Evolutionary conservation across 139 green algal genomes (phyloP).

Genomic region (Asterochloris erici): DNA sequence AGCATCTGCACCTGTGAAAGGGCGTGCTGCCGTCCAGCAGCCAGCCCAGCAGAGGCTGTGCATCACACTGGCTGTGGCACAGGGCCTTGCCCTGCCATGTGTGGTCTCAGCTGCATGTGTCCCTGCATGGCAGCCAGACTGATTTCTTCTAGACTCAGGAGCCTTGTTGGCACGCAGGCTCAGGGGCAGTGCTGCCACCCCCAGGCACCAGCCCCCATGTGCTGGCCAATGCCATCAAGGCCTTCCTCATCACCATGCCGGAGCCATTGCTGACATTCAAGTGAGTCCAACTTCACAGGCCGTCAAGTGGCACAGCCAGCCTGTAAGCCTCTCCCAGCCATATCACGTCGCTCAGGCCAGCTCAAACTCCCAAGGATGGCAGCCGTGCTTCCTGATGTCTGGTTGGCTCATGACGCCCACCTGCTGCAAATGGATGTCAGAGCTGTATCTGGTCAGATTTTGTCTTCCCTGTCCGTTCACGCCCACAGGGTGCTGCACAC

Average conservation of each 20-base stretch:
- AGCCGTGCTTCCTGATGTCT: background rate
- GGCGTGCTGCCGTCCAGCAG: no score
- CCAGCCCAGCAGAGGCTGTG: no score
- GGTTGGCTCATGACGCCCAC: background rate
- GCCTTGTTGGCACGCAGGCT: background rate
- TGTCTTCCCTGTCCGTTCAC: no score
- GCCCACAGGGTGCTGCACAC: no score
- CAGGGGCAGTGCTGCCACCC: conserved; percentile 14
- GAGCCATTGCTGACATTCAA: conserved; percentile 34
- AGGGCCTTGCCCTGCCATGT: background rate
- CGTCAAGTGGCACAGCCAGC: background rate
- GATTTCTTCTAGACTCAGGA: background rate
- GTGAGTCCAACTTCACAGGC: conserved; percentile 3
- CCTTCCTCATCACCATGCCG: conserved; percentile 27
- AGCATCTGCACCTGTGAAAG: no score
- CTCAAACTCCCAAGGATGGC: background rate
- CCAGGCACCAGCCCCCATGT: conserved; percentile 23
- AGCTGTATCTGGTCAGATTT: background rate
- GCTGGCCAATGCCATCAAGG: conserved; percentile 24
- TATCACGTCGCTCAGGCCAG: background rate
- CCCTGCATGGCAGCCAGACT: background rate
- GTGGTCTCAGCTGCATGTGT: background rate
- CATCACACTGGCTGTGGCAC: no score
- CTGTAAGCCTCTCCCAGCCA: no score
- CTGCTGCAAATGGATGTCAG: background rate